Base-by-base conservation (phyloP, 768 basidiomycete genomes). In the Mrakia frigida region DNA sequence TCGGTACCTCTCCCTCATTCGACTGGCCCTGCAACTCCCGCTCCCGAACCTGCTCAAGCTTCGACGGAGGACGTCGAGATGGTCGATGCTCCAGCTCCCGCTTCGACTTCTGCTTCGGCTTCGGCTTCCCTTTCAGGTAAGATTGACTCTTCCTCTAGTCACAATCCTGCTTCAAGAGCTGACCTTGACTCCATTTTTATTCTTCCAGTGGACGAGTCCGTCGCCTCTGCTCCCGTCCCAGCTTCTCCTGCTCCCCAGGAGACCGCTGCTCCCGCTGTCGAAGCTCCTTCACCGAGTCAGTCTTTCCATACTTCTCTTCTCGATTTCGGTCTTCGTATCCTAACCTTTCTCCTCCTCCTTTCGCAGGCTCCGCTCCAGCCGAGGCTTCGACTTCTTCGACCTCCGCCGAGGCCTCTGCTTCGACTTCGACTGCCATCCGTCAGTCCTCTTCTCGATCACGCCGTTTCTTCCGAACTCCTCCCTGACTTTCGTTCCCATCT, bases 41-140 rank as follows among this genome's bases (percentile, higher is more conserved):
- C 25, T 16, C 33, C 35, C 28, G 35, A 37, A 13, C 31, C 35
- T 50, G 46, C 46, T 46, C n/a, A 39, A n/a, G 68, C 70, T 35
- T 18, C 70, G 35, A 35, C 28, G 33, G 61, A 69, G 35, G 68
- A 75, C 41, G 68, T 75, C 21, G 41, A 39, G 53, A 70, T 75
- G 74, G 52, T 53, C 46, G 68, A 70, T 18, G 37, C 69, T 70
- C 37, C 69, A 21, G n/a, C n/a, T 21, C 46, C 43, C 0, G 41
- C 43, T 23, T 7, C 46, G 10, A 28, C 46, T 52, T 11, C 28
- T 14, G 69, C 41, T 52, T 16, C 35, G 43, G 10, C 11, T 43
- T 23, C 39, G 3, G 41, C 16, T 50, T 28, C 56, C 10, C 1
- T 25, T 28, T 28, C 56, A 6, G 25, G 56, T 56, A 11, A 25